These are phyloP conservation scores for Acer campestre DNA, from an alignment of 345 rosid species.

Conservation along the genomic window DNA sequence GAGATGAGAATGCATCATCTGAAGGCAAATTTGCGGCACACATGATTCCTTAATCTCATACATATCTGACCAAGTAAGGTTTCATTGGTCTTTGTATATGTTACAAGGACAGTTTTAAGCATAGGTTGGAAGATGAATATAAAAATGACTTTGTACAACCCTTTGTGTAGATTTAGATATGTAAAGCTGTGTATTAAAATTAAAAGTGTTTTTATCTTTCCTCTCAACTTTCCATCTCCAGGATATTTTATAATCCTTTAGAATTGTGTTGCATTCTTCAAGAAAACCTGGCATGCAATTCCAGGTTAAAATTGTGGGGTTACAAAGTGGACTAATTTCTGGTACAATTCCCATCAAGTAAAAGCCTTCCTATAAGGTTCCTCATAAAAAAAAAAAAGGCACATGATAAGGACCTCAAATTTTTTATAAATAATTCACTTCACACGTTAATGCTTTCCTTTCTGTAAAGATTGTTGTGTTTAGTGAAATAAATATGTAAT, in stretches of 20 bases:
- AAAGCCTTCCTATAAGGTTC: no score
- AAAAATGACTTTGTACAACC: slow-evolving; percentile 6
- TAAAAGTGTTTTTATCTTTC: not conserved
- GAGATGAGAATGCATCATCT: slow-evolving; percentile 49
- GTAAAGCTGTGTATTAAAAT: slow-evolving; percentile 15
- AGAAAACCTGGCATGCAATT: not conserved
- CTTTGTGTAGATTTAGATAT: slow-evolving; percentile 13
- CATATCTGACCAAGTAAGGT: not conserved
- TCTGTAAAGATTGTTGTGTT: no score
- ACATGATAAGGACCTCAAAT: no score
- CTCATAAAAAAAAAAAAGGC: no score
- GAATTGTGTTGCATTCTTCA: not conserved
- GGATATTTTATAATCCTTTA: not conserved
- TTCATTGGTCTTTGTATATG: slow-evolving; percentile 9
- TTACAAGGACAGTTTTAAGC: not conserved
- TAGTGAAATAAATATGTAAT: no score
- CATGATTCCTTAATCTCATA: slow-evolving; percentile 23
- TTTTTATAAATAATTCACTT: no score
- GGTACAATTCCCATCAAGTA: no score
- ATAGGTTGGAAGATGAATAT: slow-evolving; percentile 10
- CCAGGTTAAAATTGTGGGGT: not conserved
- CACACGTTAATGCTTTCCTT: no score
- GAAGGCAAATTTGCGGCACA: slow-evolving; percentile 33
- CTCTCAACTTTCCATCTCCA: not conserved
- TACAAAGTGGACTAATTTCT: not conserved